Percentiles rank a stretch among this genome's conserved stretches.
These are phyloP conservation scores for Carnegiea gigantea DNA, from an alignment of 179 eudicot species.

Conservation along the genomic window DNA sequence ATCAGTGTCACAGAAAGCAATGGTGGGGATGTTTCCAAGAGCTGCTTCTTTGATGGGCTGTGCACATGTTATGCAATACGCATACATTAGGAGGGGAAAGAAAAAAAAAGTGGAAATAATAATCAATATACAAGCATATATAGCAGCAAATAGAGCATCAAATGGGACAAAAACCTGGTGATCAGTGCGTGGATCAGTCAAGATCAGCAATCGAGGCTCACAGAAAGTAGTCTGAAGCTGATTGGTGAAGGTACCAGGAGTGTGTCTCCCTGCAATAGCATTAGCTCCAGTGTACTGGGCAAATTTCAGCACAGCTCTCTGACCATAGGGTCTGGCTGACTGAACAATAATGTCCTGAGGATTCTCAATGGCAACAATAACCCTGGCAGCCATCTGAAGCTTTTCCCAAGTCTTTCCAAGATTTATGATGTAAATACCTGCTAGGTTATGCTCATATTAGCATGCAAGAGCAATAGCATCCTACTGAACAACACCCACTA, in stretches of 20 bases:
- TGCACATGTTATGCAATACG: not conserved
- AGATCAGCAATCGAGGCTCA: conserved; percentile 30
- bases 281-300: conserved; percentile 44
- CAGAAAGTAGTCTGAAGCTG: conserved; percentile 47
- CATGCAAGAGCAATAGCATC: not conserved
- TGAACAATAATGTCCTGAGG: conserved; percentile 88
- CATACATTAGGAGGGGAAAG: no score
- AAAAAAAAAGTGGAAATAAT: not conserved
- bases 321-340: conserved; percentile 76
- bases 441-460: not conserved
- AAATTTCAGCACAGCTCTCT: conserved; percentile 56
- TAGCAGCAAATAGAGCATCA: not conserved
- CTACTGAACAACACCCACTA: not conserved
- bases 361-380: conserved; percentile 79
- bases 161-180: not conserved
- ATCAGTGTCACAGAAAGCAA: conserved; percentile 11
- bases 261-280: conserved; percentile 45
- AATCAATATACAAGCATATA: not conserved
- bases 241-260: conserved; percentile 48
- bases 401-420: conserved; percentile 90
- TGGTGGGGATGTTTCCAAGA: conserved; percentile 9
- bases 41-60: conserved; percentile 14
- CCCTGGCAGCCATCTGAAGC: conserved; percentile 81
- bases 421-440: conserved; percentile 82
- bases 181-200: conserved; percentile 8